These are phyloP conservation scores for Mallotus repandus DNA, from an alignment of 441 rosid genomes.

Conservation along the genomic window DNA sequence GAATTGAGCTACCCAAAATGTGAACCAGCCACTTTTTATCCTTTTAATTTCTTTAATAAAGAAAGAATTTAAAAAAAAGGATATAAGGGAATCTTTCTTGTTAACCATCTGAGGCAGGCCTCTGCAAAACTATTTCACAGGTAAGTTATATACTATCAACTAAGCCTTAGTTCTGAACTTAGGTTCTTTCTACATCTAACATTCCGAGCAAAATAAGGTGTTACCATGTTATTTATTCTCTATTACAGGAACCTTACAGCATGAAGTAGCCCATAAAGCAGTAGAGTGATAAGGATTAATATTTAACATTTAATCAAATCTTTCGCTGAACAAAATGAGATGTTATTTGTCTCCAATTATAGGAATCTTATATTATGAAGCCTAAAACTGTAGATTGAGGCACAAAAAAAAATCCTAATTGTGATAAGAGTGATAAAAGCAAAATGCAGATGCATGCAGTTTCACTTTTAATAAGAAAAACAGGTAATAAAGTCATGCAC, in stretches of 20 bases:
- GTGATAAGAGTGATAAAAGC: not conserved
- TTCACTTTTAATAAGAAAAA: not conserved
- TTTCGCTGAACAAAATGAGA: not conserved
- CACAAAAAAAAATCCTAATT: not conserved
- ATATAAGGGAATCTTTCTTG: not conserved
- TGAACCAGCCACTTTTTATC: not conserved
- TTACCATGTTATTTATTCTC: not conserved
- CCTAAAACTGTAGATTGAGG: not conserved
- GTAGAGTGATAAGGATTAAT: not conserved
- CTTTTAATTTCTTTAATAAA: not conserved
- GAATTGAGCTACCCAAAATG: not conserved
- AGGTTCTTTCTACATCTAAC: not conserved
- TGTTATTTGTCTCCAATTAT: not conserved
- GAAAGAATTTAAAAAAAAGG: not conserved
- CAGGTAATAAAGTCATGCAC: slow-evolving; percentile 1
- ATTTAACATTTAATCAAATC: too few relatives aligned
- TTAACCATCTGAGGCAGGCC: too few relatives aligned
- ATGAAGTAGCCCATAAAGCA: not conserved
- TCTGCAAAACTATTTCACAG: not conserved
- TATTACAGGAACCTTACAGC: not conserved
- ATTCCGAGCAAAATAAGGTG: not conserved
- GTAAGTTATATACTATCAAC: not conserved
- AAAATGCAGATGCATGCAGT: not conserved
- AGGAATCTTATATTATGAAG: not conserved
- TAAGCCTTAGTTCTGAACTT: not conserved